Base-by-base conservation (phyloP, 1,284 basidiomycete species). In the Mycena citricolor region DNA sequence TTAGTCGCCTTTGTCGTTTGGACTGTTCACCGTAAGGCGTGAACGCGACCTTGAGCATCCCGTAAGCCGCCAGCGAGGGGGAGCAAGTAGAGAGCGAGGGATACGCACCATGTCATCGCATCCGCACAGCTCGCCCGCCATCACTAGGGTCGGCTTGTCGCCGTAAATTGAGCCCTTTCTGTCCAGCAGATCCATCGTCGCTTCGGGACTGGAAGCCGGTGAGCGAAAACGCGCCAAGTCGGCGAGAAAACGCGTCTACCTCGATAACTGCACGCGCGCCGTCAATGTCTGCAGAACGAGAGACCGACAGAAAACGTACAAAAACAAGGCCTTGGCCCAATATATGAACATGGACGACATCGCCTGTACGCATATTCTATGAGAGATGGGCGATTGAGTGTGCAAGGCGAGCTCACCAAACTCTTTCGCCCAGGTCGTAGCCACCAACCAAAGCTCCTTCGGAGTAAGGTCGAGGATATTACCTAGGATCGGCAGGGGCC, bases 121-220 rank as follows among this genome's bases (percentile, higher is more conserved):
- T 33, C 82, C 83, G 57, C 84, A 86, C 45, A 87, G 67, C 50
- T 87, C 78, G 19, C 73, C 71, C 4, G 68, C 69, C 85, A 87
- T 87, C 41, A 81, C 67, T 25, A 86, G 66, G 25, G 68, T 66
- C 0, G 83, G 82, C 56, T 82, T 85, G 62, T 87, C 84, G 16
- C 82, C 79, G 60, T 87, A 88, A 42, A 85, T 79, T 6, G 71
- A 67, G 16, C 83, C 81, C 23, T 78, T 75, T 57, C 77, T 82
- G 49, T 86, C 83, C 50, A 88, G 66, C 39, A 88, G 64, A 32
- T 86, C 84, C 30, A 67, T 66, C 0, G 72, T 76, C 0, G 71
- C 77, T 38, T 83, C 72, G 5, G 74, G 69, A 34, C 70, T 76
- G 61, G 49, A 86, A 57, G 63, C 86, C 81, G 22, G 12, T 14